Evolutionary conservation across 2,329 filamentous ascomycete genomes (phyloP).

Genomic region (Daldinia eschscholtzii): DNA sequence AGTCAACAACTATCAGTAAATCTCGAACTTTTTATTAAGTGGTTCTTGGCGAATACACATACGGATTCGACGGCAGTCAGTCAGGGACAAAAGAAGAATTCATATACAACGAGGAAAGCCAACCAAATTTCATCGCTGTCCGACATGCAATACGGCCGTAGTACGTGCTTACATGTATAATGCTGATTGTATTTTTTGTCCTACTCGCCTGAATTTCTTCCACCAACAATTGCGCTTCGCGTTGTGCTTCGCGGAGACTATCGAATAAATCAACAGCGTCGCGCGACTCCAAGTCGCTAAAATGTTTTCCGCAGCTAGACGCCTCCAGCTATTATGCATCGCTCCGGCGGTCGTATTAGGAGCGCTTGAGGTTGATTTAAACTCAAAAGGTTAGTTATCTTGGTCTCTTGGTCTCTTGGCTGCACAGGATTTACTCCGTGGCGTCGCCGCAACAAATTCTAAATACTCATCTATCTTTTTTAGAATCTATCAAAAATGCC

Average conservation of each 20-base stretch:
- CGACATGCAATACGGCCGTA: conserved; percentile 19
- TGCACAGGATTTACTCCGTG: not conserved
- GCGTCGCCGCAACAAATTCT: not conserved
- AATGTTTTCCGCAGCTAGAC: conserved; percentile 39
- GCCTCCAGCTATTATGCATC: conserved; percentile 44
- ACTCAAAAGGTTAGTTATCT: conserved; percentile 44
- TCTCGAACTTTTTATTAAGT: not conserved
- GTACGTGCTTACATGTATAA: conserved; percentile 27
- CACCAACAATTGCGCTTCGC: conserved; percentile 11
- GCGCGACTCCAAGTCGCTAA: conserved; percentile 17
- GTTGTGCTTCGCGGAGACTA: conserved; percentile 6
- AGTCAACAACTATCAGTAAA: not conserved
- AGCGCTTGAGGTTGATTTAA: conserved; percentile 49
- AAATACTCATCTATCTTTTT: conserved; percentile 6
- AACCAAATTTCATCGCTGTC: not conserved
- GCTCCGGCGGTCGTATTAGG: conserved; percentile 46
- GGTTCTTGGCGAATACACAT: not conserved
- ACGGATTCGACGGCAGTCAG: not conserved
- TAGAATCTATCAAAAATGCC: conserved; percentile 49
- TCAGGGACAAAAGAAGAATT: not conserved
- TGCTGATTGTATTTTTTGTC: conserved; percentile 15
- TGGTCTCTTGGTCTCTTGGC: not conserved
- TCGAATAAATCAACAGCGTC: conserved; percentile 12
- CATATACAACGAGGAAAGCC: not conserved
- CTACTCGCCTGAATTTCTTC: conserved; percentile 14